A percentile compares a stretch with the other conserved stretches of the same genome.
Conservation (phyloP, 331 rosid genomes). For the Stylosanthes scabra region DNA sequence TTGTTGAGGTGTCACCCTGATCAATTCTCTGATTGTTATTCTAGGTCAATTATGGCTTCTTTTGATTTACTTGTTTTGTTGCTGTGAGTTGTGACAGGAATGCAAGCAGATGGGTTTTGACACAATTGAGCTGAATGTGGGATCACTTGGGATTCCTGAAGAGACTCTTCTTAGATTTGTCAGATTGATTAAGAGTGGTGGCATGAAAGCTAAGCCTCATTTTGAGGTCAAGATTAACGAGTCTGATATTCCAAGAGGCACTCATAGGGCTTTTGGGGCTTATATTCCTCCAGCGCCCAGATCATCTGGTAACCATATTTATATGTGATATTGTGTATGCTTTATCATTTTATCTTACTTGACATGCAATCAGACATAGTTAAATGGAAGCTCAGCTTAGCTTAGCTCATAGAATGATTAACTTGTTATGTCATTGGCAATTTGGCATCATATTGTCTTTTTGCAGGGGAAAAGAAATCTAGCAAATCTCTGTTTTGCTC, state of each 20-base stretch:
- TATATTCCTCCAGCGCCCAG: conserved; percentile 69
- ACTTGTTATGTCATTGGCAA: background rate
- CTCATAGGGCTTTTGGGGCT: conserved; percentile 88
- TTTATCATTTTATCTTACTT: no score
- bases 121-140: conserved; percentile 76
- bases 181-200: conserved; percentile 79
- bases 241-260: conserved; percentile 78
- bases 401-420: background rate
- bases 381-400: background rate
- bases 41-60: background rate
- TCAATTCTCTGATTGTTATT: background rate
- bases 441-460: background rate
- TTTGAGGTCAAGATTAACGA: conserved; percentile 73
- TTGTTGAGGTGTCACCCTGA: conserved; percentile 70
- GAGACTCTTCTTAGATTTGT: conserved; percentile 81
- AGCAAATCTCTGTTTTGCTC: background rate
- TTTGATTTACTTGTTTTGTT: conserved; percentile 11
- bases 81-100: conserved; percentile 52
- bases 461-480: background rate
- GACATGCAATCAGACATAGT: no score
- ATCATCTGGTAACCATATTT: conserved; percentile 65
- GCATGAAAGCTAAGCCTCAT: conserved; percentile 78
- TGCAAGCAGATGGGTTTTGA: conserved; percentile 91
- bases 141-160: conserved; percentile 79
- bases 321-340: no score